A percentile compares a stretch with the other conserved stretches of the same genome.
Evolutionary conservation across 2,329 filamentous ascomycete genomes (phyloP).

Genomic region (Bipolaris zeicola): DNA sequence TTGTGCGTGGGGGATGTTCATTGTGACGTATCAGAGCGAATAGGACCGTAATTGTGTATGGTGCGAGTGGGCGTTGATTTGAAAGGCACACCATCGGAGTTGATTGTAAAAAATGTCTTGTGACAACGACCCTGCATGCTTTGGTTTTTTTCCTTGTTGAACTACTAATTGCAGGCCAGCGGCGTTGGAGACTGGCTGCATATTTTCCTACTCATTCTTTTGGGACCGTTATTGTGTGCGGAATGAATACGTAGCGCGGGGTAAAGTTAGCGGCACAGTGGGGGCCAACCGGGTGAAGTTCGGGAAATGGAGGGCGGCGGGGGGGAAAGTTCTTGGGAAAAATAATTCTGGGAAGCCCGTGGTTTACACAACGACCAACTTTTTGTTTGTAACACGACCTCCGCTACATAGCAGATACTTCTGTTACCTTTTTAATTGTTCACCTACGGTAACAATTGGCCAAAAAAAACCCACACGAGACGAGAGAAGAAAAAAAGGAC

Average conservation of each 20-base stretch:
- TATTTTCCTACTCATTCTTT: background rate
- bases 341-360: slow-evolving; percentile 22
- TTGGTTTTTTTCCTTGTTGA: background rate
- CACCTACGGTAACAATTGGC: too few species aligned
- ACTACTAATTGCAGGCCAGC: background rate
- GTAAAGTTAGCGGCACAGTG: slow-evolving; percentile 16
- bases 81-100: background rate
- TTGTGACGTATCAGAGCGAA: background rate
- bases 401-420: too few species aligned
- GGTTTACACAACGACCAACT: background rate
- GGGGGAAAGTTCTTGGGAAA: slow-evolving; percentile 2
- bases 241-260: slow-evolving; percentile 22
- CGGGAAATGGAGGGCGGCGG: slow-evolving; percentile 3
- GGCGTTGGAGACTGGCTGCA: background rate
- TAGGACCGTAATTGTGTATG: background rate
- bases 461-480: too few species aligned
- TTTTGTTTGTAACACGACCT: too few species aligned
- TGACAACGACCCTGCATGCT: background rate
- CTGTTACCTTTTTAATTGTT: too few species aligned
- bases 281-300: slow-evolving; percentile 17
- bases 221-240: background rate
- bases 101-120: background rate
- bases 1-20: background rate
- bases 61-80: too few species aligned
- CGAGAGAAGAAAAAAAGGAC: too few species aligned